These are phyloP conservation scores for Ustilago hordei DNA, from an alignment of 1,284 basidiomycete genomes.

Conservation along the genomic window DNA sequence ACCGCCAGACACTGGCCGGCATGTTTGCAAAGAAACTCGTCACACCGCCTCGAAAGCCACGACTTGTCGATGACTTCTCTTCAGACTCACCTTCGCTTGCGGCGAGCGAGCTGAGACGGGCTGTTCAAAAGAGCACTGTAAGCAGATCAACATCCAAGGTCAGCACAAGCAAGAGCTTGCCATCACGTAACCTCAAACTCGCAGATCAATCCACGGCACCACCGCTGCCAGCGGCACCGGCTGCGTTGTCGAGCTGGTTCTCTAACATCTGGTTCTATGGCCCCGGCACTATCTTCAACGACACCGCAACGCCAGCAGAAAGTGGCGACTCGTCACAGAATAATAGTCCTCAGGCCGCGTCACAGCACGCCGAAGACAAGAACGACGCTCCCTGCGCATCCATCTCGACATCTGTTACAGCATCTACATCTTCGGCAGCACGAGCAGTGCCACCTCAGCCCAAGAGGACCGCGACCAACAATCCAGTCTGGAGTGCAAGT, in stretches of 20 bases:
- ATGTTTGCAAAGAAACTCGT: constrained; percentile 41
- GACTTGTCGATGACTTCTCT: constrained; percentile 39
- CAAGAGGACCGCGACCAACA: constrained; percentile 35
- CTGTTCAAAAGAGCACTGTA: constrained; percentile 20
- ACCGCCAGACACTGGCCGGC: constrained; percentile 28
- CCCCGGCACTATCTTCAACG: constrained; percentile 25
- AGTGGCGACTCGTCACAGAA: background rate
- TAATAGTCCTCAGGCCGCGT: background rate
- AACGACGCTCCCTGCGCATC: background rate
- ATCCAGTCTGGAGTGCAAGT: constrained; percentile 47
- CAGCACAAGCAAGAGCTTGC: constrained; percentile 39
- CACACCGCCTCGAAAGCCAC: constrained; percentile 23
- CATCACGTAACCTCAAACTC: constrained; percentile 33
- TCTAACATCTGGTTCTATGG: constrained; percentile 46
- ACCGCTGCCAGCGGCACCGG: constrained; percentile 12
- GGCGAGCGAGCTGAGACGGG: constrained; percentile 31
- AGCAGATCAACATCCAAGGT: constrained; percentile 17
- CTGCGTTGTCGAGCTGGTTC: constrained; percentile 36
- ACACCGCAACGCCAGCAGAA: background rate
- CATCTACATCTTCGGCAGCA: constrained; percentile 7
- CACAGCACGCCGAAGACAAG: background rate
- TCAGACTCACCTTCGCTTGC: constrained; percentile 42
- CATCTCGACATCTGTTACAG: background rate
- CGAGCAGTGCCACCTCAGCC: constrained; percentile 5
- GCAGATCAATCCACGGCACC: constrained; percentile 1